phyloP scores from a whole-genome alignment of 345 rosid genomes.

The Salix arbutifolia region DNA sequence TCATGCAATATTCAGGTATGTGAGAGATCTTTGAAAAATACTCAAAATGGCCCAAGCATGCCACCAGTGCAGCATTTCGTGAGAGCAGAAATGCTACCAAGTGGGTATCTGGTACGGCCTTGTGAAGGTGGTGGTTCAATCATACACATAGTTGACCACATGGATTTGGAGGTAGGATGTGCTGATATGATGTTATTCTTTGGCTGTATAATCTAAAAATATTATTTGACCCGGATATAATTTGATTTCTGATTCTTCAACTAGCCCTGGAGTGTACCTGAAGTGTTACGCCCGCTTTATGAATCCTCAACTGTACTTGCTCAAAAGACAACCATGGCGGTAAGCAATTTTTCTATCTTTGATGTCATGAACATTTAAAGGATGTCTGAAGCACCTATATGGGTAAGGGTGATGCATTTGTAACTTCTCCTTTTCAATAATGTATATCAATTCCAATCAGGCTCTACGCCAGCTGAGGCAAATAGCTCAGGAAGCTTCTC shows the following conservation, averaged over 20 bases:
- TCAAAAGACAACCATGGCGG: slow-evolving; percentile 96
- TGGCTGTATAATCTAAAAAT: neutral
- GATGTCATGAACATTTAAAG: neutral
- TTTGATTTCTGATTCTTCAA: slow-evolving; percentile 18
- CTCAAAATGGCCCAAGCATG: slow-evolving; percentile 96
- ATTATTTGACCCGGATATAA: neutral
- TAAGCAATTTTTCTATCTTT: slow-evolving; percentile 25
- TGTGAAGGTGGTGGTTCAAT: slow-evolving; percentile 99
- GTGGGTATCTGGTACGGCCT: slow-evolving; percentile 93
- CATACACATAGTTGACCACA: slow-evolving; percentile 91
- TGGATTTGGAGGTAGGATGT: slow-evolving; percentile 83
- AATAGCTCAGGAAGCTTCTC: slow-evolving; percentile 87
- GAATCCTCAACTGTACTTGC: slow-evolving; percentile 96
- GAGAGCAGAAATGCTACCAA: slow-evolving; percentile 97
- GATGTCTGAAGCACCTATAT: neutral
- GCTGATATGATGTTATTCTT: neutral
- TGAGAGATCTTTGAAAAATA: slow-evolving; percentile 90
- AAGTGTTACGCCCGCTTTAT: slow-evolving; percentile 89
- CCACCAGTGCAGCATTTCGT: slow-evolving; percentile 94
- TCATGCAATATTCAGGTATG: slow-evolving; percentile 52
- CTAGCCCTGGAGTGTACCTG: slow-evolving; percentile 99
- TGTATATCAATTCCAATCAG: slow-evolving; percentile 32
- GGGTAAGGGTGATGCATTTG: neutral
- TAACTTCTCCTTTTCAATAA: neutral
- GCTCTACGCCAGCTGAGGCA: slow-evolving; percentile 92